Base-by-base conservation (phyloP, 2,329 filamentous ascomycete genomes). In the Fonsecaea multimorphosa region DNA sequence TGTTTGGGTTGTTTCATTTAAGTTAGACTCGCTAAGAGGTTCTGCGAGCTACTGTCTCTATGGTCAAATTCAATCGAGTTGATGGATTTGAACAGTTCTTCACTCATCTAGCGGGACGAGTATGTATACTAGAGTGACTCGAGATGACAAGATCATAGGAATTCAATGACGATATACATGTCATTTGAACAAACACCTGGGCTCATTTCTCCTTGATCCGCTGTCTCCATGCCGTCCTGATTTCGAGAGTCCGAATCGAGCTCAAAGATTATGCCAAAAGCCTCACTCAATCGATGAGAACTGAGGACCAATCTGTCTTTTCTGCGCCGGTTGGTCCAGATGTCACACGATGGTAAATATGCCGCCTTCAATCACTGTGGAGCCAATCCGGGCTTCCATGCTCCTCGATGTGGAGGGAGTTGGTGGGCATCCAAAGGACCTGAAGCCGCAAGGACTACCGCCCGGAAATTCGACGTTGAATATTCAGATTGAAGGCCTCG, bases 331-430 rank as follows among this genome's bases (percentile, higher is more conserved):
- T 27, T 24, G 19, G 27, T 8, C 3, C 9, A 24, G 19, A 27
- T 49, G 3, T 36, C 19, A 16, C 40, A 58, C 3, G 12, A 40
- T 24, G 44, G 44, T 16, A 34, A 44, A 59, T 22, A 29, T 9
- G 51, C 4, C n/a, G 24, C 7, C 16, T 9, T 63, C 49, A 58
- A 27, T 16, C 36, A 14, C n/a, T n/a, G 27, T 64, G 12, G 63
- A 70, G 12, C 61, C 63, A 7, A 51, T 65, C 36, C 58, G 60
- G 24, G 68, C 68, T n/a, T 70, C 66, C 14, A 64, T 59, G 9
- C 61, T 70, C 3, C 60, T 68, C 0, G 60, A 63, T 27, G 57
- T 67, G 2, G 68, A 67, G 51, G 36, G 53, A 49, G 19, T 9
- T 14, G 6, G 44, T 14, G 22, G 19, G 11, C 22, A 24, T 27